These are phyloP conservation scores for Jasminum sambac DNA, from an alignment of 257 asterid genomes.

Conservation along the genomic window DNA sequence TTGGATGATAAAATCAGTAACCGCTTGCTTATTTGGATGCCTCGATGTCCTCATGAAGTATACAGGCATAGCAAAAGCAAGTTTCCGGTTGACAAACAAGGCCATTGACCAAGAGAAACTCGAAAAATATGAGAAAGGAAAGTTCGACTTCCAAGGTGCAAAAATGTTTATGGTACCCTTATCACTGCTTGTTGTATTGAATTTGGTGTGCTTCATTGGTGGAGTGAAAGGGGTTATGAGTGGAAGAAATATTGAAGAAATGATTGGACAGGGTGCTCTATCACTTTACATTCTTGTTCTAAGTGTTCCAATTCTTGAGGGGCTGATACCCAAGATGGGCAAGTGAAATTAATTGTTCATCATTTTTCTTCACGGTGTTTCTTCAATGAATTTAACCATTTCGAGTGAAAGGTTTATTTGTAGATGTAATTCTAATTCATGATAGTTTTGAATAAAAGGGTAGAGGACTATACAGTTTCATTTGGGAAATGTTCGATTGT, in stretches of 20 bases:
- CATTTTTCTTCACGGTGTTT: neutral
- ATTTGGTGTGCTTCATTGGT: slow-evolving; percentile 50
- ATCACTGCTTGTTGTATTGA: slow-evolving; percentile 59
- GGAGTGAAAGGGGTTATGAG: slow-evolving; percentile 51
- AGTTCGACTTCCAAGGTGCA: slow-evolving; percentile 68
- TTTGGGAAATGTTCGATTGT: neutral
- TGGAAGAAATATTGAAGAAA: slow-evolving; percentile 42
- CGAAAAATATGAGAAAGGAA: slow-evolving; percentile 55
- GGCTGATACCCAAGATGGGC: slow-evolving; percentile 49
- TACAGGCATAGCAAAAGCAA: slow-evolving; percentile 46
- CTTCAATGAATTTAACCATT: neutral
- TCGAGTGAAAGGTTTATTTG: slow-evolving; percentile 16
- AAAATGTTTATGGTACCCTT: slow-evolving; percentile 67
- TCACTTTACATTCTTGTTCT: slow-evolving; percentile 54
- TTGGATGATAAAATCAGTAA: slow-evolving; percentile 52
- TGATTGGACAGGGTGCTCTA: slow-evolving; percentile 68
- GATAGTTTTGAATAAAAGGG: neutral
- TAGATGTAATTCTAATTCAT: neutral
- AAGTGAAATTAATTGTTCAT: slow-evolving; percentile 29
- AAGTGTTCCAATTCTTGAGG: slow-evolving; percentile 67
- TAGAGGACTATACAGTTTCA: neutral
- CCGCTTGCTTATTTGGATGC: slow-evolving; percentile 64
- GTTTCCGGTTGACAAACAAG: slow-evolving; percentile 62
- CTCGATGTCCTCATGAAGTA: slow-evolving; percentile 41
- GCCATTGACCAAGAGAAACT: slow-evolving; percentile 58